Evolutionary conservation across 805 yeast species (phyloP).

Genomic region (Cyberlindnera suaveolens): DNA sequence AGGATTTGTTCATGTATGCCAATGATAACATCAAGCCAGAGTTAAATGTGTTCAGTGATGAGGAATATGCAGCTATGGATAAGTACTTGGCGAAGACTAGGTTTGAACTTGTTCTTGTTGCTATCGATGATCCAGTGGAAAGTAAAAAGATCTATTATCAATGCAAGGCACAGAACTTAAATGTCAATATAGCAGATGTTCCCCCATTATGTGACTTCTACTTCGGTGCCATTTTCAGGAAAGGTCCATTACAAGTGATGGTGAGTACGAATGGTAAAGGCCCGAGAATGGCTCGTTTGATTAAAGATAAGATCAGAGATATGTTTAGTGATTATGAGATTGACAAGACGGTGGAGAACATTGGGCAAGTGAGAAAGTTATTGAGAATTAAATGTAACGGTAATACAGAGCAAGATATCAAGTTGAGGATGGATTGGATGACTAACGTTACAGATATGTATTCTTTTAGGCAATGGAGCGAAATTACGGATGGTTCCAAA

Average conservation of each 20-base stretch:
- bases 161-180: slow-evolving; percentile 39
- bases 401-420: slow-evolving; percentile 41
- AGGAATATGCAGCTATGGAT: slow-evolving; percentile 23
- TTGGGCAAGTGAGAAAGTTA: slow-evolving; percentile 47
- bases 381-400: slow-evolving; percentile 42
- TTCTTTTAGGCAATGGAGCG: slow-evolving; percentile 54
- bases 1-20: slow-evolving; percentile 48
- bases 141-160: slow-evolving; percentile 52
- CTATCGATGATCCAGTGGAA: slow-evolving; percentile 63
- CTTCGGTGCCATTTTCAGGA: slow-evolving; percentile 72
- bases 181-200: slow-evolving; percentile 78
- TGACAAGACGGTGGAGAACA: slow-evolving; percentile 52
- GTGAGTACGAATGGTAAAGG: slow-evolving; percentile 79
- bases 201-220: slow-evolving; percentile 82
- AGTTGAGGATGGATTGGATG: slow-evolving; percentile 67
- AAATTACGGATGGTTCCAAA: slow-evolving; percentile 25
- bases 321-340: slow-evolving; percentile 34
- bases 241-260: slow-evolving; percentile 73
- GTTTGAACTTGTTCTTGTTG: slow-evolving; percentile 65
- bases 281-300: slow-evolving; percentile 64
- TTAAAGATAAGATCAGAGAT: slow-evolving; percentile 47
- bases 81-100: slow-evolving; percentile 25
- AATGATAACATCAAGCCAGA: slow-evolving; percentile 6
- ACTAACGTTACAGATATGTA: slow-evolving; percentile 56
- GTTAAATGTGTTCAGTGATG: slow-evolving; percentile 9